Evolutionary conservation across 176 grass and related monocot species (phyloP), one percentile per base, ranked within the genome.

Genomic region (Zea mays): DNA sequence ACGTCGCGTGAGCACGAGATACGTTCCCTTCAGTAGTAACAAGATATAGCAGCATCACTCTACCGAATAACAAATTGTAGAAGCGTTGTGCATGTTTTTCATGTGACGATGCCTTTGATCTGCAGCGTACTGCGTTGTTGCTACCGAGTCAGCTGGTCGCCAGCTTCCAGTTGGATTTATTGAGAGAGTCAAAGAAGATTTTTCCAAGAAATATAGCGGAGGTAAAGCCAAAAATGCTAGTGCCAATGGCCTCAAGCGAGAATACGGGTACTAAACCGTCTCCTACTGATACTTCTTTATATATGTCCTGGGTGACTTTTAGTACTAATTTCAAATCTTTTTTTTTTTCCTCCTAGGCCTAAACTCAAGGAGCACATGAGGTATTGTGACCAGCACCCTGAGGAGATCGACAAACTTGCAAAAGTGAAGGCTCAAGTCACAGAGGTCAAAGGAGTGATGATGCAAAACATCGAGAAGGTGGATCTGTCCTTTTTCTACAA

Each of bases 401-500:
- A 92, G 56, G 93, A 92, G 72, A 90, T 92, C 13, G 88, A 78
- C 87, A 96, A 96, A 64, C 90, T 96, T 72, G 90, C 90, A 4
- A 96, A 96, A 69, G 93, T 96, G 62, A 92, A 96, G 71, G 93
- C 93, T 79, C 93, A 96, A 43, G 93, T 92, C 85, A 90, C 93
- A 58, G 93, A 96, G 81, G 93, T 96, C 15, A 96, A 96, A 38
- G 93, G 93, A 51, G 93, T 96, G 5, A 96, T 96, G 93, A 96
- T 96, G 93, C 89, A 96, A 90, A 96, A 96, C 48, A 96, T 96
- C 0, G 93, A 96, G 71, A 96, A 96, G 87, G 93, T 90, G 47
- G 34, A 19, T 85, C 14, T 5, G 0, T 5, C 11, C 19, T 52
- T 73, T 46, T 75, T 13, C n/a, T 54, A 47, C 6, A 8, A 0